Conservation (phyloP, 495 filamentous ascomycete species). For the Podospora tetraspora region DNA sequence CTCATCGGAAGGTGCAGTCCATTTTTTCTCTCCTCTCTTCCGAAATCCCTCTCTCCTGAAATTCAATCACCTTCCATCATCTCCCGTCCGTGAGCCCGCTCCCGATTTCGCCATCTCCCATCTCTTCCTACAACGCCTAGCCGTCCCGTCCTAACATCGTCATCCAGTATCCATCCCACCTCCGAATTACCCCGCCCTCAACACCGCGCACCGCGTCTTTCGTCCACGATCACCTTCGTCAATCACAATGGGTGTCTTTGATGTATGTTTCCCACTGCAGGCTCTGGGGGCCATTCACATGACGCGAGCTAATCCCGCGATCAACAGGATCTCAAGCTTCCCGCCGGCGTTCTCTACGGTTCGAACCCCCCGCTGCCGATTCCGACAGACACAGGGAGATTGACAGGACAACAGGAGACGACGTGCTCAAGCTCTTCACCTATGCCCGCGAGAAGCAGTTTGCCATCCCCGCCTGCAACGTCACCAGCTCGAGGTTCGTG, state of each 20-base stretch:
- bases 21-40: not conserved
- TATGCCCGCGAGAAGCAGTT: conserved; percentile 79
- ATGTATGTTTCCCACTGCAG: not conserved
- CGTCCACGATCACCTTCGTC: not conserved
- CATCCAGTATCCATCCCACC: not conserved
- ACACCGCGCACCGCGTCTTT: not conserved
- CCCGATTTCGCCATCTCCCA: not conserved
- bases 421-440: conserved; percentile 62
- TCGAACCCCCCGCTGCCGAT: not conserved
- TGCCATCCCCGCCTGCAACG: conserved; percentile 81
- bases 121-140: not conserved
- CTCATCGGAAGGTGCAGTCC: not conserved
- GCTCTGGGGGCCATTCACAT: not conserved
- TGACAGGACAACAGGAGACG: conserved; percentile 8
- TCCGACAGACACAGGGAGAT: not conserved
- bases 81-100: not conserved
- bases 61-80: not conserved
- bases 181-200: conserved; percentile 2
- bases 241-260: conserved; percentile 4
- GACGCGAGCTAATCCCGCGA: not conserved
- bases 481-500: conserved; percentile 56
- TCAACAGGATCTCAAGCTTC: conserved; percentile 1
- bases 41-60: not conserved
- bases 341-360: conserved; percentile 5
- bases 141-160: not conserved